Base-by-base conservation (phyloP, 768 basidiomycete species). In the Tylopilus intermedius region DNA sequence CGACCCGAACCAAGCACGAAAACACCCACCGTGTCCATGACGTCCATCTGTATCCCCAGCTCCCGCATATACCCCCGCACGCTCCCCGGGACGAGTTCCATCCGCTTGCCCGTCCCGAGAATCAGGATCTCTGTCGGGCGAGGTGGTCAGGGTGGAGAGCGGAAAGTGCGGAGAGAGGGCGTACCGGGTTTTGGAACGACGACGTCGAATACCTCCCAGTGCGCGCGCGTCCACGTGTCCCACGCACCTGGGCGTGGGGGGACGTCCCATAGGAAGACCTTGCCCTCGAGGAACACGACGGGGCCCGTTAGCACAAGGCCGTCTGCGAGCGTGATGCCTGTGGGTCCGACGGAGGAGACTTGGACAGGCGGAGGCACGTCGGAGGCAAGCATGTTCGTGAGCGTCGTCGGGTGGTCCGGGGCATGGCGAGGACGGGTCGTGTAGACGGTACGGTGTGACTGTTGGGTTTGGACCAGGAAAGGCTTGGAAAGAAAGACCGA, bases 251-350 rank as follows among this genome's bases (percentile, higher is more conserved):
- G 27, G 6, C 14, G 18, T 8, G 30, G 2, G 6, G 88, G 85
- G 2, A 89, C 87, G 64, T 97, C 85, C 95, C 95, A 99, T 37
- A 97, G 67, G 49, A 94, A 86, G 0, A 92, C 87, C 42, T 88
- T 82, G 2, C 91, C 92, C 51, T 90, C 87, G 8, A 94, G 67
- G 56, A 99, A 88, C 27, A 99, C 79, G 59, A 84, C 87, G 0
- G 93, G 80, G 1, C 83, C 84, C 0, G 85, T 81, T 2, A 96
- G 67, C 15, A 90, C 63, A 22, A 94, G 79, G 4, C 93, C 92
- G 64, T 90, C 90, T n/a, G 73, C 74, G 5, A 93, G 79, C 40
- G 79, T 76, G 39, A 92, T 83, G 22, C 87, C 90, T 1, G 73
- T 68, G 0, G 75, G 67, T 0, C 82, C 76, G 49, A 90, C 79